A percentile compares a stretch with the other conserved stretches of the same genome.
Conservation (phyloP, 495 filamentous ascomycete species). For the Parathielavia hyrcaniae region DNA sequence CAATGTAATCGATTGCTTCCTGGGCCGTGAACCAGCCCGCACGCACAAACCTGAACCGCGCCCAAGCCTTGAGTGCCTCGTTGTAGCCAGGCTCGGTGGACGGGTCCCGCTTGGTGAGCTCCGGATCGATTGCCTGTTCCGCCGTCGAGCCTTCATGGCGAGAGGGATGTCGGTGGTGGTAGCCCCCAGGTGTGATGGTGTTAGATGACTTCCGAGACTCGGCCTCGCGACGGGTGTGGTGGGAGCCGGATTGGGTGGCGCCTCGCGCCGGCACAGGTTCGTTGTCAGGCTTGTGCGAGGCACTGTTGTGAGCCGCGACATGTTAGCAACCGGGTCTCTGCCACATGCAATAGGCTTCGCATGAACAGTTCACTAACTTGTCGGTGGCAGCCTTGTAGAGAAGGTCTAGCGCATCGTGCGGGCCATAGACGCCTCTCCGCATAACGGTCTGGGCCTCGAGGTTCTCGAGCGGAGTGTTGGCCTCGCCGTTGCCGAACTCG, state of each 20-base stretch:
- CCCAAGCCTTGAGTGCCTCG: constrained; percentile 79
- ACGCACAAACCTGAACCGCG: constrained; percentile 81
- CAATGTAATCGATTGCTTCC: constrained; percentile 87
- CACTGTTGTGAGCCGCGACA: constrained; percentile 16
- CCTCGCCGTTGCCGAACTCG: constrained; percentile 38
- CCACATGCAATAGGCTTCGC: constrained; percentile 2
- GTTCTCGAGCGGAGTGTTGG: constrained; percentile 49
- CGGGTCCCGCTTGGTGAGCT: constrained; percentile 31
- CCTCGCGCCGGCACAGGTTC: constrained; percentile 11
- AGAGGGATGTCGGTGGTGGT: constrained; percentile 22
- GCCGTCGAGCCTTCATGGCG: constrained; percentile 18
- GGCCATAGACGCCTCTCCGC: constrained; percentile 57
- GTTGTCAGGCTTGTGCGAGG: constrained; percentile 26
- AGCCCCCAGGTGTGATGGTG: constrained; percentile 13
- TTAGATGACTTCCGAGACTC: constrained; percentile 22
- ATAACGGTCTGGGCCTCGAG: constrained; percentile 58
- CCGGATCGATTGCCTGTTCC: constrained; percentile 36
- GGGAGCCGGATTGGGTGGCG: constrained; percentile 18
- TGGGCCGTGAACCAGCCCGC: constrained; percentile 93
- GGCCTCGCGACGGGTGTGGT: constrained; percentile 19
- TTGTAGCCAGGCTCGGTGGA: constrained; percentile 45
- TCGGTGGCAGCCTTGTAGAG: constrained; percentile 64
- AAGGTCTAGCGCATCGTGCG: constrained; percentile 63
- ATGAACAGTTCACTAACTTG: constrained; percentile 36
- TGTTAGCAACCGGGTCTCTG: constrained; percentile 9